Evolutionary conservation across 139 green algal genomes (phyloP).

Genomic region (Parachlorella kessleri): DNA sequence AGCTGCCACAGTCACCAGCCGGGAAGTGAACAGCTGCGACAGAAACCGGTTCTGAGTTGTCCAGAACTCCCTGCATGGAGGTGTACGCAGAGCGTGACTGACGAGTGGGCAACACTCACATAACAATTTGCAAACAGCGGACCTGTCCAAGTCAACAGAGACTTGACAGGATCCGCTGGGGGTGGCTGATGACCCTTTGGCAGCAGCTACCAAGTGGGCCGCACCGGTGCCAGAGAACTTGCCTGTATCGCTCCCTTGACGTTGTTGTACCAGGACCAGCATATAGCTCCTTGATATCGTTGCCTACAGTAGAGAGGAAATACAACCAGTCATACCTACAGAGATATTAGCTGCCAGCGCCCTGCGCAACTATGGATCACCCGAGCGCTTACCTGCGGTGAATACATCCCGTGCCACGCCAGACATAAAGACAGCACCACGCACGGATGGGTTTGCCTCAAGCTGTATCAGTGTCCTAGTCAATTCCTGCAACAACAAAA

Average conservation of each 20-base stretch:
- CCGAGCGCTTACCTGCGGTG: no score
- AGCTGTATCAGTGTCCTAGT: conserved; percentile 42
- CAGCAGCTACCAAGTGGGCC: no score
- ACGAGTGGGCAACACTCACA: no score
- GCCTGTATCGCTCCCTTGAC: conserved; percentile 42
- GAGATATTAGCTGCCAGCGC: no score
- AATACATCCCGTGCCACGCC: conserved; percentile 79
- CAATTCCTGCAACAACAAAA: no score
- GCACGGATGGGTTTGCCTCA: conserved; percentile 56
- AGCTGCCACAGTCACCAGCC: conserved; percentile 80
- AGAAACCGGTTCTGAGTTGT: conserved; percentile 77
- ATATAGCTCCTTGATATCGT: conserved; percentile 82
- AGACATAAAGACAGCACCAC: conserved; percentile 70
- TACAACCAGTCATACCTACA: no score
- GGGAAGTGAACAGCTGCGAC: conserved; percentile 57
- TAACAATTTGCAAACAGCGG: no score
- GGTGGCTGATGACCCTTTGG: no score
- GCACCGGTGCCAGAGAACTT: neutral
- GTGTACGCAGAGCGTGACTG: no score
- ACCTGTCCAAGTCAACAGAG: no score
- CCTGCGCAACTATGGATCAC: no score
- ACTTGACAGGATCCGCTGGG: no score
- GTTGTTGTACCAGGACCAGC: conserved; percentile 63
- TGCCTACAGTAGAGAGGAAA: conserved; percentile 48
- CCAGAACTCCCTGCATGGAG: conserved; percentile 85